phyloP scores from a whole-genome alignment of 1,139 yeast genomes.

The Candida sanyaensis region DNA sequence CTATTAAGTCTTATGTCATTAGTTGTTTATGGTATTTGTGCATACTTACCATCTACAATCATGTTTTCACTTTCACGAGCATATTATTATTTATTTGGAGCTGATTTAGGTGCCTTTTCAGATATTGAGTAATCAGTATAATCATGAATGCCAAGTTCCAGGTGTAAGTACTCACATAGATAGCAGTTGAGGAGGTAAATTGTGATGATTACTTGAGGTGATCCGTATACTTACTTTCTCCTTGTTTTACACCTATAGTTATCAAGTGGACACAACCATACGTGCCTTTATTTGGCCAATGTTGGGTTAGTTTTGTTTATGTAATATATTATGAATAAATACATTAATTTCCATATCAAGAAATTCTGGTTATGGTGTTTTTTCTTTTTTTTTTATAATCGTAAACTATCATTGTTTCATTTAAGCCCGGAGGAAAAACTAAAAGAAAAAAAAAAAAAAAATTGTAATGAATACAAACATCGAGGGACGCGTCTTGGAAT shows the following conservation, averaged over 20 bases:
- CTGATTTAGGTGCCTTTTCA: conserved; percentile 12
- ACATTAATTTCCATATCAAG: background rate
- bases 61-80: conserved; percentile 32
- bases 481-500: background rate
- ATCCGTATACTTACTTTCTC: no score
- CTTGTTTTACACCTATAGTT: no score
- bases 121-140: no score
- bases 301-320: background rate
- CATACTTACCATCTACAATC: conserved; percentile 34
- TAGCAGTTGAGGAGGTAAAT: no score
- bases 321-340: background rate
- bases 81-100: conserved; percentile 39
- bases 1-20: conserved; percentile 32
- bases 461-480: background rate
- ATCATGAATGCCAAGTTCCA: no score
- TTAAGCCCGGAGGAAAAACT: background rate
- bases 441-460: background rate
- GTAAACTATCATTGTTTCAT: background rate
- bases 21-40: conserved; percentile 39
- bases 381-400: no score
- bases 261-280: no score
- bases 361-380: background rate
- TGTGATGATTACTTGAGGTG: no score
- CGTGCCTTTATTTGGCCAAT: background rate
- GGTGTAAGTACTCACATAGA: no score